phyloP scores from a whole-genome alignment of 768 basidiomycete species.

The Polyporus arcularius region DNA sequence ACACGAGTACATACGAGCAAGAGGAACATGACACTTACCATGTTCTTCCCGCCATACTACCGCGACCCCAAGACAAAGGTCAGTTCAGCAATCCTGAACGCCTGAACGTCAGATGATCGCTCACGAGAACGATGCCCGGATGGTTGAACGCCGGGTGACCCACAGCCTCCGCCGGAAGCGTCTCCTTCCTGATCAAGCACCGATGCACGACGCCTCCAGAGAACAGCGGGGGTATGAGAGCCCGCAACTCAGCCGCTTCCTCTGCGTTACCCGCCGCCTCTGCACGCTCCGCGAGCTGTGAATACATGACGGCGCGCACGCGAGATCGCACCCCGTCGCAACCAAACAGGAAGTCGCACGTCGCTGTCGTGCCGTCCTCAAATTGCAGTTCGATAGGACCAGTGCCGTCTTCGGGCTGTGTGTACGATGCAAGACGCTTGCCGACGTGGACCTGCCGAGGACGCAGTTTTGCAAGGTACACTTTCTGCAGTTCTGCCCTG shows the following conservation, averaged over 20 bases:
- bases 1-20: not conserved
- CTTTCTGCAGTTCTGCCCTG: slow-evolving; percentile 29
- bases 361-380: slow-evolving; percentile 23
- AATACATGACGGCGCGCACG: slow-evolving; percentile 24
- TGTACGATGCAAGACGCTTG: slow-evolving; percentile 34
- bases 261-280: not conserved
- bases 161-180: not conserved
- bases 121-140: not conserved
- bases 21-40: not conserved
- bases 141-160: not conserved
- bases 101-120: not conserved
- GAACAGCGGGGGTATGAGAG: slow-evolving; percentile 15
- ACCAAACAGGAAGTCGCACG: slow-evolving; percentile 29
- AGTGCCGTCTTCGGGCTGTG: not conserved
- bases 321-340: slow-evolving; percentile 31
- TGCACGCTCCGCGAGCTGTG: not conserved
- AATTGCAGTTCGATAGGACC: slow-evolving; percentile 25
- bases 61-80: too few species aligned
- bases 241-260: not conserved
- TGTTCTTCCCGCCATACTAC: slow-evolving; percentile 17
- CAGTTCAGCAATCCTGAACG: not conserved
- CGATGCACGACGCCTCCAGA: slow-evolving; percentile 27
- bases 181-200: slow-evolving; percentile 19
- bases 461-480: slow-evolving; percentile 24
- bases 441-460: slow-evolving; percentile 25